These are phyloP conservation scores for Ocimum tenuiflorum DNA, from an alignment of 257 asterid species.

Conservation along the genomic window DNA sequence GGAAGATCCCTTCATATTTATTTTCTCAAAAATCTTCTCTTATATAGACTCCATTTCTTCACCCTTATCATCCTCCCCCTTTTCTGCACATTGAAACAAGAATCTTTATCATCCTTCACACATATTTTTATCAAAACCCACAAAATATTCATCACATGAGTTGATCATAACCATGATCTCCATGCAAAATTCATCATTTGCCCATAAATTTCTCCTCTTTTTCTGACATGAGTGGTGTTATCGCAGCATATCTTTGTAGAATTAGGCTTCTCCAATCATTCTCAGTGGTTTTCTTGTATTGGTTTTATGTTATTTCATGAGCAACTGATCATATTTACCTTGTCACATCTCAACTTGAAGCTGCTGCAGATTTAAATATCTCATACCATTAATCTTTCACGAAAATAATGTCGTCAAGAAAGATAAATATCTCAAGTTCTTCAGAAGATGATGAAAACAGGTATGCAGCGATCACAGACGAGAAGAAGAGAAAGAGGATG, in stretches of 20 bases:
- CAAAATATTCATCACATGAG: not conserved
- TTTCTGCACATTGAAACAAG: slow-evolving; percentile 5
- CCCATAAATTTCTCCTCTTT: not conserved
- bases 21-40: not conserved
- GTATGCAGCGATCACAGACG: slow-evolving; percentile 28
- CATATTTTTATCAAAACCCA: not conserved
- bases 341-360: no score
- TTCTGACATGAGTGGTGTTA: slow-evolving; percentile 30
- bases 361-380: no score
- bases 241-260: slow-evolving; percentile 24
- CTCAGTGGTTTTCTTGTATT: slow-evolving; percentile 46
- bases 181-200: slow-evolving; percentile 8
- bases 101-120: not conserved
- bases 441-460: slow-evolving; percentile 26
- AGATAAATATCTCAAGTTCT: slow-evolving; percentile 28
- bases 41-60: slow-evolving; percentile 24
- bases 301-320: slow-evolving; percentile 50
- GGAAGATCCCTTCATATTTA: slow-evolving; percentile 26
- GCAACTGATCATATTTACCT: not conserved
- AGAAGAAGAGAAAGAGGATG: slow-evolving; percentile 60
- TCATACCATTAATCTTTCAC: not conserved
- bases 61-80: slow-evolving; percentile 17
- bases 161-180: slow-evolving; percentile 1
- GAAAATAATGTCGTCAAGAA: slow-evolving; percentile 35
- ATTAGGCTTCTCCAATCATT: slow-evolving; percentile 44